Base-by-base conservation (phyloP, 192 early-diverging fungal species). In the Coemansia sp. region DNA sequence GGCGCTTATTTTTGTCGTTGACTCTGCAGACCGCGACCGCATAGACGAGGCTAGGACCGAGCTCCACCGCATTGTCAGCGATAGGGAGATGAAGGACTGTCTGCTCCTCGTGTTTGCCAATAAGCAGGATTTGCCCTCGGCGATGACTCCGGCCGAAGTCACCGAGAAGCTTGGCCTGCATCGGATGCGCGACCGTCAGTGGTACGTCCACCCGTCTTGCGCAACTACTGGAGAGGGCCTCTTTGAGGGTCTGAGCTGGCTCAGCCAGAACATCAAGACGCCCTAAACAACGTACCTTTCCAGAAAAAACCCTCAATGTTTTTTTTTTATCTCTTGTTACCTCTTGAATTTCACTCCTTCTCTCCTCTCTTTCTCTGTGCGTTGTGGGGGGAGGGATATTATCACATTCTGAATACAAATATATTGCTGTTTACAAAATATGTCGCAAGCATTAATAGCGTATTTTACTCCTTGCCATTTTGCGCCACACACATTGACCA, bases 81-180 rank as follows among this genome's bases (percentile, higher is more conserved):
- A 94, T 68, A 78, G 89, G 38, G 93, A 93, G 86, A 93, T 94
- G 92, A 87, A 89, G 74, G 90, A 94, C 60, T 90, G 89, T 64
- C 65, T 93, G 59, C 77, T 94, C 65, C 79, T 94, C 22, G 90
- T 94, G 1, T 93, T 94, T 87, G 93, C 91, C 25, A 92, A 92
- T 76, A 92, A 92, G 82, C 90, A 92, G 72, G 90, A 92, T 78
- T 67, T 92, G 58, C 88, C 85, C 17, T 85, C 79, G 20, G 95
- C 94, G n/a, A 95, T 96, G 93, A 91, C 93, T 11, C 94, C 92
- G 8, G 92, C 95, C 47, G 96, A 99, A 76, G 90, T 99, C 47
- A 93, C 95, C 22, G 96, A 98, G 71, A 87, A 87, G 59, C 82
- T 99, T 38, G 95, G 94, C 6, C 75, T 99, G 64, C 87, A 92